These are phyloP conservation scores for Ailanthus altissimus DNA, from an alignment of 345 rosid genomes.

Conservation along the genomic window DNA sequence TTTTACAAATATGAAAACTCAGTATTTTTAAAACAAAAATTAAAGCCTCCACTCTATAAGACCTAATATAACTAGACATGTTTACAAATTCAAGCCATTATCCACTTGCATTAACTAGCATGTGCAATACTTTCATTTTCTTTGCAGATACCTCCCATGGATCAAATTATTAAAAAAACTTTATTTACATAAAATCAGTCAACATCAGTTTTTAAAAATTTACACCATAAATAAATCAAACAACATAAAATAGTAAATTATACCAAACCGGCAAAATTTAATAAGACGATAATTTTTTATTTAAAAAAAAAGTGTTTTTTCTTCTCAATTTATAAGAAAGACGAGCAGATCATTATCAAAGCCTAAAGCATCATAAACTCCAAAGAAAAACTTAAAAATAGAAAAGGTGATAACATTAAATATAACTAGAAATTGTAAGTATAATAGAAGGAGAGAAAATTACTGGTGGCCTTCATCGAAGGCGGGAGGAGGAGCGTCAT, in stretches of 20 bases:
- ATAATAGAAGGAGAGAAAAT: background rate
- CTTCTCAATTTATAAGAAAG: background rate
- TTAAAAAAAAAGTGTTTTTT: no score
- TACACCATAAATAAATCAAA: background rate
- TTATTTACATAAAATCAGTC: background rate
- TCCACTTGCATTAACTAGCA: no score
- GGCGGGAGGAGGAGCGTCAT: conserved; percentile 83
- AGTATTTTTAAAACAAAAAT: no score
- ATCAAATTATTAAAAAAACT: background rate
- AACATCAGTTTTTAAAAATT: background rate
- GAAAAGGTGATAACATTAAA: conserved; percentile 7
- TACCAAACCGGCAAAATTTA: background rate
- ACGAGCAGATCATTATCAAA: conserved; percentile 1
- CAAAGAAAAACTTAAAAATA: no score
- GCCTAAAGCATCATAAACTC: background rate
- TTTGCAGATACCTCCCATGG: background rate
- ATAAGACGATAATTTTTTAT: no score
- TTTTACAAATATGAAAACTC: no score
- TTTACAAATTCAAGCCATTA: background rate
- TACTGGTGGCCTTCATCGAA: conserved; percentile 88
- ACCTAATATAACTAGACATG: no score
- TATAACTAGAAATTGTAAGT: background rate
- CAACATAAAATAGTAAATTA: background rate
- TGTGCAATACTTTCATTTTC: background rate
- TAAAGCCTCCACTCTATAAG: no score